Percentiles rank a stretch among this genome's conserved stretches.
Conservation (phyloP, 768 basidiomycete genomes). For the Multifurca ochricompacta region DNA sequence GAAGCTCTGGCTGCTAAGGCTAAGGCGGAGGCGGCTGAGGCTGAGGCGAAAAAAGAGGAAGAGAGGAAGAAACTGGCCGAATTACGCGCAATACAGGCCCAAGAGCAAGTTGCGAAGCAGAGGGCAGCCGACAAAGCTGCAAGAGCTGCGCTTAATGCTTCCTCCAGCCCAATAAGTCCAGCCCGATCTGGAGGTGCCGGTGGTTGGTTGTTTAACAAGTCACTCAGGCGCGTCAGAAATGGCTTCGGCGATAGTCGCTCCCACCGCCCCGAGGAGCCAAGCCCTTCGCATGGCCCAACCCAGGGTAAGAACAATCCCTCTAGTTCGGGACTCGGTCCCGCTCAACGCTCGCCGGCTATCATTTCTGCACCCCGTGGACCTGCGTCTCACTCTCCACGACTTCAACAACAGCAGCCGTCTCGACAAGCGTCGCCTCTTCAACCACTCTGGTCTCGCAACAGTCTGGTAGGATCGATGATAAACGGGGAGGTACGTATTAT, state of each 20-base stretch:
- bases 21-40: not conserved
- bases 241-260: not conserved
- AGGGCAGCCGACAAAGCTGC: constrained; percentile 1
- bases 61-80: not conserved
- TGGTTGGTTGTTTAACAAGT: not conserved
- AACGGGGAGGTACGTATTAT: not conserved
- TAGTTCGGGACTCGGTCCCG: not conserved
- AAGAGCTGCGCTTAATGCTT: not conserved
- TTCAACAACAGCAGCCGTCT: not conserved
- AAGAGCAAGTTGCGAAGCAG: not conserved
- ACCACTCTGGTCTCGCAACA: constrained; percentile 2
- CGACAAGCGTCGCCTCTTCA: not conserved
- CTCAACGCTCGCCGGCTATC: not conserved
- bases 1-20: not conserved
- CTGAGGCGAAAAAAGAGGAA: not conserved
- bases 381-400: not conserved
- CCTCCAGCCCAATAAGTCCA: not conserved
- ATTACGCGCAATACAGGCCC: not conserved
- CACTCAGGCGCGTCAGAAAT: not conserved
- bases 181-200: not conserved
- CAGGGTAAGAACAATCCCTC: not conserved
- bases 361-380: not conserved
- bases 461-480: not conserved
- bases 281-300: no score
- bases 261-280: not conserved